Conservation (phyloP, 176 grass and related monocot genomes). For the Metroxylon sagu region DNA sequence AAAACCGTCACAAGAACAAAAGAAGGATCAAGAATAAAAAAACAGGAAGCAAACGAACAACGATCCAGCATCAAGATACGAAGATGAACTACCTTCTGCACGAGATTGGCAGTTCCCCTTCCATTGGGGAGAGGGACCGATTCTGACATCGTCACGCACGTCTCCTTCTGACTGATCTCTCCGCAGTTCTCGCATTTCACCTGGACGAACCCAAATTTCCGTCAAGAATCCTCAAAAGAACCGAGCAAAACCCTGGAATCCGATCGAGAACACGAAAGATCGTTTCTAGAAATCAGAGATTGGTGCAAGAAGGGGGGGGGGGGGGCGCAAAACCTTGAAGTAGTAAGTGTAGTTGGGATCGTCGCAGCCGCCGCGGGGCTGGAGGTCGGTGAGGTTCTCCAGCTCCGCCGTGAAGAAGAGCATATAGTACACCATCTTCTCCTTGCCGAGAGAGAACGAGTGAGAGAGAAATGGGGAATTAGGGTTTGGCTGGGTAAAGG, state of each 20-base stretch:
- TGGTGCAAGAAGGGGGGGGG: not conserved
- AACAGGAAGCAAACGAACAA: no score
- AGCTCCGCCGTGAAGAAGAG: constrained; percentile 63
- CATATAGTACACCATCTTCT: constrained; percentile 61
- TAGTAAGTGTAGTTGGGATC: constrained; percentile 74
- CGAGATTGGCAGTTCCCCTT: constrained; percentile 46
- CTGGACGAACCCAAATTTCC: constrained; percentile 19
- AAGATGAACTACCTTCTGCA: constrained; percentile 50
- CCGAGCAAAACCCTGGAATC: not conserved
- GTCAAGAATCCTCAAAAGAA: not conserved
- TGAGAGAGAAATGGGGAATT: no score
- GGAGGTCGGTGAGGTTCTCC: constrained; percentile 65
- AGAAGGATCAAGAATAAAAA: no score
- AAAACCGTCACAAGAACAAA: no score
- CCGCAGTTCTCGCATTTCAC: constrained; percentile 80
- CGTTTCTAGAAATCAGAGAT: not conserved
- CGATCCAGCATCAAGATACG: no score
- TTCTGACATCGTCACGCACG: constrained; percentile 51
- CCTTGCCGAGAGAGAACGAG: not conserved
- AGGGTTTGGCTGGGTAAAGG: no score
- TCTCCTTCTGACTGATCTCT: constrained; percentile 62
- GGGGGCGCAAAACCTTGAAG: constrained; percentile 45
- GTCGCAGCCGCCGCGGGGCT: constrained; percentile 50
- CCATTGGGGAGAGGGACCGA: constrained; percentile 47
- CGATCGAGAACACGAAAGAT: not conserved